phyloP scores from a whole-genome alignment of 495 filamentous ascomycete genomes.

The Hypomontagnella submonticulosa region DNA sequence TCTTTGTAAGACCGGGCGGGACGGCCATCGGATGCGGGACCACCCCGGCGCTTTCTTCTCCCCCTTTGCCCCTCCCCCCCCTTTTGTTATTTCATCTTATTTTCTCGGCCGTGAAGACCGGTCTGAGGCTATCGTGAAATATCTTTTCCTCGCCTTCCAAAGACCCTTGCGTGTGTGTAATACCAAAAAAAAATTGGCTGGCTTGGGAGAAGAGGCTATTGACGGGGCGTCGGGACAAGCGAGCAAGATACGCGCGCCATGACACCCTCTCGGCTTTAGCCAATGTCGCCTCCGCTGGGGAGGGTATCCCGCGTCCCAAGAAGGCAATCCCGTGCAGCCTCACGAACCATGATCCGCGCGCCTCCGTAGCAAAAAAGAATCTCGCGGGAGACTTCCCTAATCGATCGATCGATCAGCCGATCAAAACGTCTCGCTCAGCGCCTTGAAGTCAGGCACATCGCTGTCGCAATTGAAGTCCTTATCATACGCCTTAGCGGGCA shows the following conservation, averaged over 20 bases:
- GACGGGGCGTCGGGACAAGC: too few species aligned
- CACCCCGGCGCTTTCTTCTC: background rate
- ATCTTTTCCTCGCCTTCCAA: too few species aligned
- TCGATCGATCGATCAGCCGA: background rate
- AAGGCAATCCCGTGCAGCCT: background rate
- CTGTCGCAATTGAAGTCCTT: slow-evolving; percentile 78
- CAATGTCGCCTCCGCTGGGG: background rate
- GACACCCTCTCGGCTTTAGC: background rate
- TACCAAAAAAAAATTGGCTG: too few species aligned
- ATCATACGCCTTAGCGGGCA: slow-evolving; percentile 82
- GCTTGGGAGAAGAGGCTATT: too few species aligned
- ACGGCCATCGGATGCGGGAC: slow-evolving; percentile 14
- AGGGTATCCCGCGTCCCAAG: background rate
- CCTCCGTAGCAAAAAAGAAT: background rate
- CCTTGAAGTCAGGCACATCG: slow-evolving; percentile 75
- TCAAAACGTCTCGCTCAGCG: slow-evolving; percentile 43
- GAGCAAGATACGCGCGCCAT: too few species aligned
- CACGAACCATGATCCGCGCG: background rate
- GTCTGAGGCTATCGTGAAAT: slow-evolving; percentile 1
- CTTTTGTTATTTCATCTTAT: background rate
- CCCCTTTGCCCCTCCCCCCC: background rate
- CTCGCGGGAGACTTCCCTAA: too few species aligned
- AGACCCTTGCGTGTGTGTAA: too few species aligned
- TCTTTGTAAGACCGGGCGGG: background rate
- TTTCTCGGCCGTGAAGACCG: background rate